Base-by-base conservation (phyloP, 2,329 filamentous ascomycete species). In the Fusarium verrucosum region DNA sequence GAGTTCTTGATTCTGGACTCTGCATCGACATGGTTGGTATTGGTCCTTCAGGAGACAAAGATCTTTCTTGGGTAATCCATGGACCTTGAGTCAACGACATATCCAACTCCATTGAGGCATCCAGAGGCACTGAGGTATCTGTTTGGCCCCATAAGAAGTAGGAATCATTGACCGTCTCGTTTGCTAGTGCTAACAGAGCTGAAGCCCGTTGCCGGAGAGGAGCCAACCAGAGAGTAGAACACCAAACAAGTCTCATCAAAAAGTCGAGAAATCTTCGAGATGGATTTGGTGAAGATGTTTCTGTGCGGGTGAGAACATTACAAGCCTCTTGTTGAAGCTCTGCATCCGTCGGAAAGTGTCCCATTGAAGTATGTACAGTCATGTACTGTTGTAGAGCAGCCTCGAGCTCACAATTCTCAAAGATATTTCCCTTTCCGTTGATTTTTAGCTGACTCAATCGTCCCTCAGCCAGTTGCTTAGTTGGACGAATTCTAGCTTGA, bases 351-450 rank as follows among this genome's bases (percentile, higher is more conserved):
- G 65, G 52, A 1, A 62, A 33, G 5, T 66, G 61, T 2, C 65
- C 65, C 26, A 62, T 36, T 1, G 56, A 57, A 7, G 43, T 45
- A 22, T 68, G 50, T 3, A 52, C 45, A 3, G 61, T 26, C 41
- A 68, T 49, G 9, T 68, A 62, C 4, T 65, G 65, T 4, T 61
- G 50, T 1, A 68, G 5, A 1, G 65, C 14, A 7, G 62, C 38
- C 17, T 68, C 65, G 1, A 68, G 50, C 36, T 68, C 65, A 2
- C 65, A 68, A 3, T 66, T 66, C 25, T 66, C 64, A 42, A 66
- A 66, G 1, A 66, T 67, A 9, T 65, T 65, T 3, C 64, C 60
- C 19, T 67, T 68, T 5, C 65, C 59, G 1, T 68, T 67, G 1
- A 68, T 68, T n/a, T 68, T 65, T 1, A 68, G 4, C 0, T 67